Conservation (phyloP, 2,329 filamentous ascomycete genomes). For the Scopulariopsis brevicaulis region DNA sequence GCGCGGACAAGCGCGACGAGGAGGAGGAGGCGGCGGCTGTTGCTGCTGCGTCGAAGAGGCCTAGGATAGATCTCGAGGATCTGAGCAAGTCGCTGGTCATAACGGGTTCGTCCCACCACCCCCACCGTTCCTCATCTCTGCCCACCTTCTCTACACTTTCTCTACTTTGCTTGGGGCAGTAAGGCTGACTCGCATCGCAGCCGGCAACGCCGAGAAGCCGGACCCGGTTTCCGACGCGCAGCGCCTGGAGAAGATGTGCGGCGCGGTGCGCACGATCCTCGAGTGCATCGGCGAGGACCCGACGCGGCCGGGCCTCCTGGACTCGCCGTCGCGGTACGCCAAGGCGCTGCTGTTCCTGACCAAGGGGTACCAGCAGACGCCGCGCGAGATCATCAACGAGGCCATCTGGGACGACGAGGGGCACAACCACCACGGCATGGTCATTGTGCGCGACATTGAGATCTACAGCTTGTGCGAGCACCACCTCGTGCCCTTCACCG, state of each 20-base stretch:
- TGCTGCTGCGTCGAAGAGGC: not conserved
- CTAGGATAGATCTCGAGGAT: constrained; percentile 1
- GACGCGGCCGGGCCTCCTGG: constrained; percentile 51
- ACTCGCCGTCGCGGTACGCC: constrained; percentile 75
- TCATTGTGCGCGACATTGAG: constrained; percentile 97
- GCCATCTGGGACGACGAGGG: constrained; percentile 87
- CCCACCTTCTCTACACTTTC: not conserved
- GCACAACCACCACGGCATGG: constrained; percentile 80
- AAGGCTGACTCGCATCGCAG: not conserved
- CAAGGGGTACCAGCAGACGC: constrained; percentile 91
- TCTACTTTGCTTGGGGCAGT: not conserved
- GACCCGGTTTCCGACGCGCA: constrained; percentile 31
- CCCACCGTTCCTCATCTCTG: too few relatives aligned
- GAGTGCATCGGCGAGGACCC: constrained; percentile 61
- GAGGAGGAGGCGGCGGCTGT: constrained; percentile 3
- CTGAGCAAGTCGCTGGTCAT: not conserved
- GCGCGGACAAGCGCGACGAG: not conserved
- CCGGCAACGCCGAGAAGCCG: not conserved
- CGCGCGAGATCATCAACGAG: constrained; percentile 81
- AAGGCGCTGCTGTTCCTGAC: constrained; percentile 95
- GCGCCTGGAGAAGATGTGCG: constrained; percentile 46
- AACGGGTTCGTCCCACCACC: not conserved
- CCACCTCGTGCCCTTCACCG: constrained; percentile 90
- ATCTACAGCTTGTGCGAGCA: constrained; percentile 93
- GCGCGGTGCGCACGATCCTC: constrained; percentile 53